These are phyloP conservation scores for Diaporthe batatas DNA, from an alignment of 2,329 filamentous ascomycete genomes.

Conservation along the genomic window DNA sequence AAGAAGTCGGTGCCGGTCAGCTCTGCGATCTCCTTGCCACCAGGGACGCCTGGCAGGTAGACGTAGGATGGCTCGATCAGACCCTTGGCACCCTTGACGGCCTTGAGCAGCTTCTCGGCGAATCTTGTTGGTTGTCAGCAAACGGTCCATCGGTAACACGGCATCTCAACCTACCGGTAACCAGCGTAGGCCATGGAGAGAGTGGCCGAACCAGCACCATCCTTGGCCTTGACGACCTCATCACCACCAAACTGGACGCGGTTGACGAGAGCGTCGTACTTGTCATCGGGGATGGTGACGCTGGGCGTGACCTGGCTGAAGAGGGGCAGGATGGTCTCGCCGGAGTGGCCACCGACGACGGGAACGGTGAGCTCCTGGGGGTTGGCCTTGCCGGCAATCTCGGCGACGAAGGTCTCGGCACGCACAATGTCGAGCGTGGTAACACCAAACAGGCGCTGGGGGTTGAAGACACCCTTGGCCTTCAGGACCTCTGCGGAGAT, in stretches of 20 bases:
- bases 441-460: slow-evolving; percentile 96
- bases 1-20: slow-evolving; percentile 91
- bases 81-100: slow-evolving; percentile 88
- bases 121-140: slow-evolving; percentile 70
- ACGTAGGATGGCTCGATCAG: slow-evolving; percentile 96
- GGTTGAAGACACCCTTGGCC: slow-evolving; percentile 91
- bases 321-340: slow-evolving; percentile 96
- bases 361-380: slow-evolving; percentile 87
- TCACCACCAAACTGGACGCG: slow-evolving; percentile 99
- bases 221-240: slow-evolving; percentile 89
- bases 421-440: slow-evolving; percentile 99
- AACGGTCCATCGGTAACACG: background rate
- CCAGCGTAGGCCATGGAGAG: slow-evolving; percentile 93
- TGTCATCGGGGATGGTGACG: slow-evolving; percentile 86
- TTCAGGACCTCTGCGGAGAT: slow-evolving; percentile 98
- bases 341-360: slow-evolving; percentile 96
- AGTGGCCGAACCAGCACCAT: slow-evolving; percentile 84
- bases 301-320: slow-evolving; percentile 91
- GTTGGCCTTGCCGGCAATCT: slow-evolving; percentile 84
- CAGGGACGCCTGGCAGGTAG: slow-evolving; percentile 90
- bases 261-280: slow-evolving; percentile 91
- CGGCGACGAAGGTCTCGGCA: slow-evolving; percentile 94
- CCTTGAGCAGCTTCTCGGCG: slow-evolving; percentile 93
- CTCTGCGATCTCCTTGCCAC: slow-evolving; percentile 88
- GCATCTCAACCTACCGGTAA: slow-evolving; percentile 75